Conservation (phyloP, 345 rosid species). For the Cardamine resedifolia region DNA sequence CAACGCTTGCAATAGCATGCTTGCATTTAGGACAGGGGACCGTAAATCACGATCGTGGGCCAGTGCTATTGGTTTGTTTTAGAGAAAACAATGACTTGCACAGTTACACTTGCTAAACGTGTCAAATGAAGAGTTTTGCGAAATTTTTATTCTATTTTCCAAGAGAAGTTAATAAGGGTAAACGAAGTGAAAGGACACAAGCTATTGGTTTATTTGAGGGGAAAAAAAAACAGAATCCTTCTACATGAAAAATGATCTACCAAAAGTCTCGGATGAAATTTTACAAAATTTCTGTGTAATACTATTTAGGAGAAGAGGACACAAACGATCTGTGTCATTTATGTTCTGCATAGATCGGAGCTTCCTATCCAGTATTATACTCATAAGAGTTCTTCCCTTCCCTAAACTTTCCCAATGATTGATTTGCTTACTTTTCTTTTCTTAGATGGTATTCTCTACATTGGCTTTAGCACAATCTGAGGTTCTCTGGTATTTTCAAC, state of each 20-base stretch:
- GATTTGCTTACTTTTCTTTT: constrained; percentile 22
- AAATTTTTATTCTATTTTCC: neutral
- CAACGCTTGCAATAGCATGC: constrained; percentile 18
- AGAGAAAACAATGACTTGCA: constrained; percentile 2
- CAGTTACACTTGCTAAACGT: constrained; percentile 1
- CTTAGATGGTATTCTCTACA: constrained; percentile 96
- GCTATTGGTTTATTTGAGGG: constrained; percentile 16
- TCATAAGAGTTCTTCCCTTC: constrained; percentile 15
- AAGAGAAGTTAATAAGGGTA: constrained; percentile 11
- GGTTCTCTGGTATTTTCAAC: constrained; percentile 96
- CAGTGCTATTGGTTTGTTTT: neutral
- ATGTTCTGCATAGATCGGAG: constrained; percentile 3
- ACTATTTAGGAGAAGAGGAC: neutral
- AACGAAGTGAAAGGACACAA: constrained; percentile 15
- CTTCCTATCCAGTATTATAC: constrained; percentile 1
- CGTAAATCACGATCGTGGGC: neutral
- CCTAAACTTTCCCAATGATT: neutral
- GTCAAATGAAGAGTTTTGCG: neutral
- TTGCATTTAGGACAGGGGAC: neutral
- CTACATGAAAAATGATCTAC: constrained; percentile 12
- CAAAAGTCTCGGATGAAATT: neutral
- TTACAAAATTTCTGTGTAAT: neutral
- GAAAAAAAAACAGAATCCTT: constrained; percentile 3
- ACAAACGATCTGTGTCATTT: neutral
- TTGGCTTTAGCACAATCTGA: constrained; percentile 95